Conservation (phyloP, 352 stramenopile genomes). For the Globisporangium paddicum region DNA sequence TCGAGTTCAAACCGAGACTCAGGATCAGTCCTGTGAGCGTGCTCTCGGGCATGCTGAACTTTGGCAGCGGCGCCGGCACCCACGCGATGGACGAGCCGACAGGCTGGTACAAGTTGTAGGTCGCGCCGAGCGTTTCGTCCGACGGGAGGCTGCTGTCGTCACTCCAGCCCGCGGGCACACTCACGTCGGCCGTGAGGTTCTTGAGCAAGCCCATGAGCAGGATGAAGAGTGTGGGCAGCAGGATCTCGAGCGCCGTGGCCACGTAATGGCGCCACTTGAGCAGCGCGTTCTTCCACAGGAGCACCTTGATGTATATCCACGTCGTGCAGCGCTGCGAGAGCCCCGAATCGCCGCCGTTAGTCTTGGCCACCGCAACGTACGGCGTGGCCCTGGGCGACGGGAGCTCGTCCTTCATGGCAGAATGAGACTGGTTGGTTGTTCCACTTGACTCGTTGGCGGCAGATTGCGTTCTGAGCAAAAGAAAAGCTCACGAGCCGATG, state of each 20-base stretch:
- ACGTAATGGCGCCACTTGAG: constrained; percentile 53
- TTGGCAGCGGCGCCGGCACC: constrained; percentile 25
- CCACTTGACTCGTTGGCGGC: no score
- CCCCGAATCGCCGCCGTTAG: not conserved
- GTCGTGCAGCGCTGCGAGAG: not conserved
- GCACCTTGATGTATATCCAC: constrained; percentile 29
- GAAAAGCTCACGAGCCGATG: no score
- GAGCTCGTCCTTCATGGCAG: not conserved
- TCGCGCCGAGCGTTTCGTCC: constrained; percentile 7
- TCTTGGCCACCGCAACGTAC: not conserved
- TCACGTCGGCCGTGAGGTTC: constrained; percentile 37
- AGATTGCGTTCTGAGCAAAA: no score
- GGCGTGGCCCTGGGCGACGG: not conserved
- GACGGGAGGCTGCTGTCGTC: constrained; percentile 14
- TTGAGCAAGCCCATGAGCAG: constrained; percentile 53
- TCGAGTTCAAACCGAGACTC: constrained; percentile 35
- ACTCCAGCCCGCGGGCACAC: constrained; percentile 50
- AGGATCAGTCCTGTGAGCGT: constrained; percentile 58
- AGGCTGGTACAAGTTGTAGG: constrained; percentile 50
- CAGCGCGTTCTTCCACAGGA: constrained; percentile 68
- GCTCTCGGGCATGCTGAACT: constrained; percentile 46
- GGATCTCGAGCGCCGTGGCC: constrained; percentile 40
- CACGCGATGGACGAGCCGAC: constrained; percentile 26
- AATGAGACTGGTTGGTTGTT: not conserved
- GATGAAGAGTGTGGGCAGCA: constrained; percentile 53